Percentiles rank a stretch among this genome's conserved stretches.
Evolutionary conservation across 2,329 filamentous ascomycete species (phyloP).

Genomic region (Colletotrichum zoysiae): DNA sequence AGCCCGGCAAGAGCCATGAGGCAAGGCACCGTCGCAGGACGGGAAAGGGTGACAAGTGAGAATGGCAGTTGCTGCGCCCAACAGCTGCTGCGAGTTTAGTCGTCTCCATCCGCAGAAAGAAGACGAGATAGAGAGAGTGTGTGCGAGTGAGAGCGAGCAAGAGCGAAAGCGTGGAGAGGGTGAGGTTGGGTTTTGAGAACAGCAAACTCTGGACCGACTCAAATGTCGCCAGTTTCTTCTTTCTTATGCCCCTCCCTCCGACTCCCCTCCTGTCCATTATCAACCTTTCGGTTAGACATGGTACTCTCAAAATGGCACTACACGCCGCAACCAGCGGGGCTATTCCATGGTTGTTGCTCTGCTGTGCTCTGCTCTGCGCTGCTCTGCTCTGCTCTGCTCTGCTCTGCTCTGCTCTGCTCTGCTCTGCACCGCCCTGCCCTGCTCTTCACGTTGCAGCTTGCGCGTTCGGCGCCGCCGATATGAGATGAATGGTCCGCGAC

Average conservation of each 20-base stretch:
- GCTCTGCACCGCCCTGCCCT: background rate
- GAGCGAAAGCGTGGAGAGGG: background rate
- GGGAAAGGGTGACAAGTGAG: background rate
- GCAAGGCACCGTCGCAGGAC: background rate
- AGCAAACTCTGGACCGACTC: constrained; percentile 17
- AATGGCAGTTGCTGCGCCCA: background rate
- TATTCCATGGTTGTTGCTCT: constrained; percentile 4
- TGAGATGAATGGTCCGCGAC: constrained; percentile 13
- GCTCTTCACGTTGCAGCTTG: constrained; percentile 19
- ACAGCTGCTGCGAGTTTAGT: constrained; percentile 1
- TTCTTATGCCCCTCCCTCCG: constrained; percentile 3
- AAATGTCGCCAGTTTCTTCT: constrained; percentile 12
- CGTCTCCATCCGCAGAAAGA: constrained; percentile 1
- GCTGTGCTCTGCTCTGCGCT: constrained; percentile 1
- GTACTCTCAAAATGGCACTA: constrained; percentile 20
- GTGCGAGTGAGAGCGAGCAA: background rate
- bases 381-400: constrained; percentile 10
- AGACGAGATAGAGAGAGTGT: background rate
- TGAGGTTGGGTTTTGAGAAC: constrained; percentile 6
- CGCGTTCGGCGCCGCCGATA: constrained; percentile 19
- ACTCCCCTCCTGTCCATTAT: constrained; percentile 1
- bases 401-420: constrained; percentile 9
- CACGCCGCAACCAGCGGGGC: constrained; percentile 20
- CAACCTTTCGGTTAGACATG: constrained; percentile 30
- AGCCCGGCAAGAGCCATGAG: background rate